phyloP scores from a whole-genome alignment of 495 filamentous ascomycete genomes.

The Trichoderma erinaceum region DNA sequence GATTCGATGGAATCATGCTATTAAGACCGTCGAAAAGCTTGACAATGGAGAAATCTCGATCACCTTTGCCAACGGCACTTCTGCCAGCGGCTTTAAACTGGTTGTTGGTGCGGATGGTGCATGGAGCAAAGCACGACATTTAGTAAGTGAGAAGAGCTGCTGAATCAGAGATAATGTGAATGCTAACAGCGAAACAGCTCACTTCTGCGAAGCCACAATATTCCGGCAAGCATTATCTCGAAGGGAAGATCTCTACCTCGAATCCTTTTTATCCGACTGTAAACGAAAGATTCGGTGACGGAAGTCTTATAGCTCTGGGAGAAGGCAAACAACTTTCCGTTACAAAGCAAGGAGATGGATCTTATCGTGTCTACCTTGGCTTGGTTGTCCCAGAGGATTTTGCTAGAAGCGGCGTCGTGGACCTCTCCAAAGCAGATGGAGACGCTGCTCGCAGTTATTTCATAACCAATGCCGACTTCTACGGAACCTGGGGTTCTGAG shows the following conservation, averaged over 20 bases:
- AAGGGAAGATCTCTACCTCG: constrained; percentile 20
- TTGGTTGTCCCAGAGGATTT: constrained; percentile 22
- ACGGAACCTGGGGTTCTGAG: constrained; percentile 24
- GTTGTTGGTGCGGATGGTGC: constrained; percentile 33
- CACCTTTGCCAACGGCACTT: constrained; percentile 25
- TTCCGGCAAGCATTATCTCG: constrained; percentile 27
- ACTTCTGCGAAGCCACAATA: constrained; percentile 26
- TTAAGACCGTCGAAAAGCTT: background rate
- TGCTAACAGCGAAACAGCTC: constrained; percentile 20
- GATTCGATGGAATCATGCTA: constrained; percentile 24
- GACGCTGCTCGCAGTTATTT: constrained; percentile 19
- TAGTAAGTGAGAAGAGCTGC: constrained; percentile 16
- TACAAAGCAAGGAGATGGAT: constrained; percentile 25
- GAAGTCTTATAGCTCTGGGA: constrained; percentile 21
- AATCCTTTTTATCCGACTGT: constrained; percentile 25
- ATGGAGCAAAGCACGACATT: constrained; percentile 28
- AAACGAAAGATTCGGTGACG: constrained; percentile 18
- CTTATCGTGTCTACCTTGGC: constrained; percentile 28
- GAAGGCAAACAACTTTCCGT: constrained; percentile 21
- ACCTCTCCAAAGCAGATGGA: constrained; percentile 16
- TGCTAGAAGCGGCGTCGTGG: constrained; percentile 18
- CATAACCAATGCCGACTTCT: constrained; percentile 21
- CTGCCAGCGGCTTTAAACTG: constrained; percentile 23
- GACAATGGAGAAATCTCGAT: constrained; percentile 22
- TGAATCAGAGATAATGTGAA: background rate